Evolutionary conservation across 768 basidiomycete genomes (phyloP).

Genomic region (Tylopilus plumbeoviolaceoides): DNA sequence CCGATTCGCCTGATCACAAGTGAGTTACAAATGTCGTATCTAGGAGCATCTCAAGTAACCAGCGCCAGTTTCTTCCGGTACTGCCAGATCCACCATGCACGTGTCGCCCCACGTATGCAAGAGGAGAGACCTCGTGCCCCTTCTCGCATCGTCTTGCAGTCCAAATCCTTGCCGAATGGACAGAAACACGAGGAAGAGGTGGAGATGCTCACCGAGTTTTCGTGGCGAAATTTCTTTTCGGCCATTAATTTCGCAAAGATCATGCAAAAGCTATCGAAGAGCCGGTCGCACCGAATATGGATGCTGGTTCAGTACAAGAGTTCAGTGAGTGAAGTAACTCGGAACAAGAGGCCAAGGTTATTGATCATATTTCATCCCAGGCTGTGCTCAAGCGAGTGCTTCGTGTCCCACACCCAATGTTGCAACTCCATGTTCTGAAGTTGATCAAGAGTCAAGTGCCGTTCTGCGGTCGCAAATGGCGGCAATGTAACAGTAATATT

Average conservation of each 20-base stretch:
- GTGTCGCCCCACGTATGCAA: slow-evolving; percentile 53
- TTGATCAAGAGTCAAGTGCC: slow-evolving; percentile 99
- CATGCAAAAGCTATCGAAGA: slow-evolving; percentile 96
- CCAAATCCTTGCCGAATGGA: slow-evolving; percentile 63
- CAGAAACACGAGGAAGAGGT: slow-evolving; percentile 80
- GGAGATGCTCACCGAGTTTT: slow-evolving; percentile 90
- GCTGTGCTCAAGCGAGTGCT: slow-evolving; percentile 94
- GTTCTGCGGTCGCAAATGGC: slow-evolving; percentile 96
- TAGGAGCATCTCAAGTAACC: slow-evolving; percentile 5
- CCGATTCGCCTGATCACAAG: slow-evolving; percentile 87
- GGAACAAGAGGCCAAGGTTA: slow-evolving; percentile 2
- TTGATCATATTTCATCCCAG: slow-evolving; percentile 38
- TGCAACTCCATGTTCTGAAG: slow-evolving; percentile 93
- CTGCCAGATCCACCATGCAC: slow-evolving; percentile 77
- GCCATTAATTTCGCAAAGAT: slow-evolving; percentile 97
- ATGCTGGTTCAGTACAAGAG: slow-evolving; percentile 98
- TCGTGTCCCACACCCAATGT: slow-evolving; percentile 87
- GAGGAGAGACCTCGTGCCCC: slow-evolving; percentile 62
- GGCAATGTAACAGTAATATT: slow-evolving; percentile 66
- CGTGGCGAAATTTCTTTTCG: slow-evolving; percentile 97
- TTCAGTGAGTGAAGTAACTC: slow-evolving; percentile 56
- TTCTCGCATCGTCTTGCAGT: slow-evolving; percentile 55
- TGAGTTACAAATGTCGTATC: slow-evolving; percentile 30
- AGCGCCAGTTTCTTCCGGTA: slow-evolving; percentile 87
- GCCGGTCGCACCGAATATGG: slow-evolving; percentile 89